Evolutionary conservation across 331 rosid genomes (phyloP).

Genomic region (Telfairia occidentalis): DNA sequence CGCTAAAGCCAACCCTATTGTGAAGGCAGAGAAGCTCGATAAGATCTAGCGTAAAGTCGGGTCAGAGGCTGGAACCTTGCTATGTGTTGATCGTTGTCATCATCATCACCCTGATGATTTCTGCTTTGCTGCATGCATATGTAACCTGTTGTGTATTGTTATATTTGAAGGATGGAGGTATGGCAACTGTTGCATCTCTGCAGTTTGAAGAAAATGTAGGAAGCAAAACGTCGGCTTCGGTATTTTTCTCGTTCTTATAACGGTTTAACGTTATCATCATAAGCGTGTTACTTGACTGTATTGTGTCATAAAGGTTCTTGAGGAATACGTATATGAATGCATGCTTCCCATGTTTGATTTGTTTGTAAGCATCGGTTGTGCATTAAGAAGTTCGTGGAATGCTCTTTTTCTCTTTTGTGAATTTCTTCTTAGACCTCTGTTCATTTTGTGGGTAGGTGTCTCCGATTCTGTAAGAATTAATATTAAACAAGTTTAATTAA

Average conservation of each 20-base stretch:
- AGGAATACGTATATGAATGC: background rate
- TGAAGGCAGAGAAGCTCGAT: constrained; percentile 84
- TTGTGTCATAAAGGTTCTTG: background rate
- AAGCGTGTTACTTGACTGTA: background rate
- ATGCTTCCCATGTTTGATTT: constrained; percentile 5
- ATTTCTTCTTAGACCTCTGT: background rate
- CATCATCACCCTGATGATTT: background rate
- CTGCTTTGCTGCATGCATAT: constrained; percentile 15
- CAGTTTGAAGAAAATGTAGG: background rate
- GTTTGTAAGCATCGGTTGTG: background rate
- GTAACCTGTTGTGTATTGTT: background rate
- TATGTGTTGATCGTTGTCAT: background rate
- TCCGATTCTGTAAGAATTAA: no score
- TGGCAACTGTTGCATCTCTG: constrained; percentile 1
- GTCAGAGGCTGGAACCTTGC: background rate
- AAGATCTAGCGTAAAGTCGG: constrained; percentile 32
- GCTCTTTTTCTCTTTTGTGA: background rate
- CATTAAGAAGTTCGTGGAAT: background rate
- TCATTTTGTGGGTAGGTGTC: background rate
- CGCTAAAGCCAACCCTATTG: constrained; percentile 80
- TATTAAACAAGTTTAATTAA: no score
- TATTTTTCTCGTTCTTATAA: background rate
- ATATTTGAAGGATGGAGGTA: background rate
- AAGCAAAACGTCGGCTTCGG: background rate
- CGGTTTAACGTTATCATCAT: background rate